Percentiles rank a stretch among this genome's conserved stretches.
Conservation (phyloP, 768 basidiomycete genomes). For the Jaapia argillacea region DNA sequence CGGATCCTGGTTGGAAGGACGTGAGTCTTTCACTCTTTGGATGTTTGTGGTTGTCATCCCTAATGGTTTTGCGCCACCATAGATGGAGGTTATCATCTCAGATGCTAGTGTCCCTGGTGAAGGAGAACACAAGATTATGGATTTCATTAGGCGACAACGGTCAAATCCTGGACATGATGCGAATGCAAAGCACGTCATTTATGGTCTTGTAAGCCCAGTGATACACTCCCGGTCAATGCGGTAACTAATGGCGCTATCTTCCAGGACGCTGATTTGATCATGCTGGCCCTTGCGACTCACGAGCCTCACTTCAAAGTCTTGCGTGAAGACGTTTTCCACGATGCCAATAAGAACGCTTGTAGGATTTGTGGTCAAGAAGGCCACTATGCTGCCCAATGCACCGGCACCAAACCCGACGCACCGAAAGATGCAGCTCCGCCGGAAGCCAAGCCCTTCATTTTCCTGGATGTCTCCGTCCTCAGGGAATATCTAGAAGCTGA, state of each 20-base stretch:
- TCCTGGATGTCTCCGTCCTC: constrained; percentile 91
- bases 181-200: constrained; percentile 94
- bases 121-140: constrained; percentile 99
- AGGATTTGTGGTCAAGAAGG: constrained; percentile 92
- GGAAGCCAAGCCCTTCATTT: constrained; percentile 95
- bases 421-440: constrained; percentile 55
- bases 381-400: constrained; percentile 93
- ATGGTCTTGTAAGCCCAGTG: constrained; percentile 65
- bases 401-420: constrained; percentile 61
- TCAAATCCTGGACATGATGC: constrained; percentile 84
- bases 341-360: constrained; percentile 65
- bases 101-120: constrained; percentile 97
- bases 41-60: neutral
- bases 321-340: constrained; percentile 91
- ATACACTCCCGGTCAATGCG: constrained; percentile 5
- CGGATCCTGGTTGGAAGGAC: constrained; percentile 92
- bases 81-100: constrained; percentile 95
- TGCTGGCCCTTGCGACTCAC: constrained; percentile 96
- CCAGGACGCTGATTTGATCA: constrained; percentile 97
- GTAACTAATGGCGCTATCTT: constrained; percentile 4
- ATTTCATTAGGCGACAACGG: constrained; percentile 88
- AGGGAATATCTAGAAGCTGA: constrained; percentile 98
- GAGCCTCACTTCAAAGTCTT: constrained; percentile 97
- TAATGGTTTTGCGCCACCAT: too few species aligned
- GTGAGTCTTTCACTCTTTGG: constrained; percentile 29